Conservation (phyloP, 306 rosid species). For the Medicago lupulina region DNA sequence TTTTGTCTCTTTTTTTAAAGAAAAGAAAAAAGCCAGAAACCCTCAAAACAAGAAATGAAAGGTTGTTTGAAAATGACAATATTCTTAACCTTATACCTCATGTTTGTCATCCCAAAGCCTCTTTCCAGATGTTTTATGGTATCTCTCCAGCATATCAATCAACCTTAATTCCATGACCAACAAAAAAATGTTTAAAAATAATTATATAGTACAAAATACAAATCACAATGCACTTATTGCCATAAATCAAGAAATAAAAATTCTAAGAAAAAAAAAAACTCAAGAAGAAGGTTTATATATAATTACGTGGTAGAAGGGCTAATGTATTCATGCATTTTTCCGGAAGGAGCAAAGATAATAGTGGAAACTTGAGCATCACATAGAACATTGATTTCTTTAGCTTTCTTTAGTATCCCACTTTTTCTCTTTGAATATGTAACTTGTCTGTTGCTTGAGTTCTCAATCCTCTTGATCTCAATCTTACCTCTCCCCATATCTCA, state of each 20-base stretch:
- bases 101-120: conserved; percentile 88
- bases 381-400: conserved; percentile 77
- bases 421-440: conserved; percentile 87
- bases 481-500: too few species aligned
- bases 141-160: conserved; percentile 62
- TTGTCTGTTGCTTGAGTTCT: conserved; percentile 79
- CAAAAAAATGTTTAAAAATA: neutral
- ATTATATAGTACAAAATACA: neutral
- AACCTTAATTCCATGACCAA: conserved; percentile 45
- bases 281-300: neutral
- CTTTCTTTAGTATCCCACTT: conserved; percentile 80
- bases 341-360: conserved; percentile 57
- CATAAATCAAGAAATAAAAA: too few species aligned
- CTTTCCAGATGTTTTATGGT: conserved; percentile 65
- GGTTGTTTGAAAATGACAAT: too few species aligned
- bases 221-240: neutral
- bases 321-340: conserved; percentile 72
- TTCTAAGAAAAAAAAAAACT: neutral
- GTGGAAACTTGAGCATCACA: conserved; percentile 86
- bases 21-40: neutral
- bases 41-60: neutral
- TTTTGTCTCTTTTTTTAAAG: neutral
- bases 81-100: conserved; percentile 57
- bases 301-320: conserved; percentile 69
- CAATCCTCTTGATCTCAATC: conserved; percentile 55